Evolutionary conservation across 352 stramenopile genomes (phyloP), one percentile per base, ranked within the genome.

Genomic region (Globisporangium paroecandrum): DNA sequence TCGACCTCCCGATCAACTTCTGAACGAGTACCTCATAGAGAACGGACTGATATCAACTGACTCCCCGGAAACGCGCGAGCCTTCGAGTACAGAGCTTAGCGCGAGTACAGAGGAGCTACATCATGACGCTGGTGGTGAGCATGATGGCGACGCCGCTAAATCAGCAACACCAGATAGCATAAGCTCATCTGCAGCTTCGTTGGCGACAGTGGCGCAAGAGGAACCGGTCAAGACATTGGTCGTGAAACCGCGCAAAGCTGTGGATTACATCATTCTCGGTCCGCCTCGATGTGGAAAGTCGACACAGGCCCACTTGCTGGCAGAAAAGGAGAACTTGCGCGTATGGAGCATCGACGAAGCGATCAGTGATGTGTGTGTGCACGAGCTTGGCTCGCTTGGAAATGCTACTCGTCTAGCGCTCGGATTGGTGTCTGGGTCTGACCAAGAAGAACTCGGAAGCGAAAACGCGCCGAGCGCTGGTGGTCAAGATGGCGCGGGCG

Each of bases 231-330:
- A 3, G 1, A 58, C 53, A 43, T 27, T 22, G 22, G 3, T 34
- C n/a, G 8, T 34, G n/a, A 60, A 38, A 34, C 47, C 65, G 4
- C 75, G 82, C 43, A 83, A 69, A 32, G 84, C 77, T 10, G 58
- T 84, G 24, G 90, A 98, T 65, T 92, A 95, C 65, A 72, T 97
- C 61, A 61, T 98, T 18, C 55, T 96, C 5, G 91, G 92, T 0
- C 89, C 91, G 24, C 80, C 87, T 24, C 73, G 76, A 7, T 93
- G 77, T 24, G 91, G 92, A 2, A 94, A 93, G 34, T 87, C 85
- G 6, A 95, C 90, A 4, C 83, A 96, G 22, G 87, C 89, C 24
- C 77, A 77, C 29, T 68, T 91, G 51, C 71, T 98, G 7, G 84
- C 77, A 7, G 75, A 96, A 38, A 90, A 89, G 10, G 83, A 97